phyloP scores from a whole-genome alignment of 176 grass and related monocot genomes.

The Lolium perenne region DNA sequence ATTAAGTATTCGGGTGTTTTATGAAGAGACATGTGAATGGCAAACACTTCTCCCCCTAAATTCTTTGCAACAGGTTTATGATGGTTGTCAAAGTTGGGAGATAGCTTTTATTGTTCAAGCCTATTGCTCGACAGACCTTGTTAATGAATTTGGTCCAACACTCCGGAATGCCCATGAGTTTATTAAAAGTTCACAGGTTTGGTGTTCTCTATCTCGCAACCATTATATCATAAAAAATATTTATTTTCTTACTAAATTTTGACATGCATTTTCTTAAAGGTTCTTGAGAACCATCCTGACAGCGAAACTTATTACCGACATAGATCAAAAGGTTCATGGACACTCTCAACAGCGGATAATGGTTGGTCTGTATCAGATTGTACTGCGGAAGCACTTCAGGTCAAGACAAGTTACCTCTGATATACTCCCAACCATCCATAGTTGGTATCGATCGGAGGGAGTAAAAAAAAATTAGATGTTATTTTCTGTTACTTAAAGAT shows the following conservation, averaged over 20 bases:
- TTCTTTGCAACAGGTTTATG: slow-evolving; percentile 42
- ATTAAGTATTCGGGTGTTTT: not conserved
- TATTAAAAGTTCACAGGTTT: slow-evolving; percentile 65
- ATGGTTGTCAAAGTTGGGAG: slow-evolving; percentile 79
- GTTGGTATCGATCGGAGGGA: too few species aligned
- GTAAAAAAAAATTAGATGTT: not conserved
- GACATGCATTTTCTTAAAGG: slow-evolving; percentile 22
- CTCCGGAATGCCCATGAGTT: slow-evolving; percentile 71
- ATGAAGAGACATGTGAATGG: not conserved
- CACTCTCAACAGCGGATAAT: slow-evolving; percentile 64
- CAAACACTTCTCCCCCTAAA: not conserved
- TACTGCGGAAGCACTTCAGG: slow-evolving; percentile 60
- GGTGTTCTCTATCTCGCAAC: not conserved
- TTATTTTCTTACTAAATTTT: not conserved
- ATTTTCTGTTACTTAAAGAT: not conserved
- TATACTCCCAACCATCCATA: not conserved
- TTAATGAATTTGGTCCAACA: slow-evolving; percentile 58
- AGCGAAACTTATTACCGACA: slow-evolving; percentile 51
- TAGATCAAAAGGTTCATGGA: slow-evolving; percentile 66
- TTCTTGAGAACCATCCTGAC: slow-evolving; percentile 51
- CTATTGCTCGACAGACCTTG: slow-evolving; percentile 61
- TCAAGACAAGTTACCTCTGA: slow-evolving; percentile 16
- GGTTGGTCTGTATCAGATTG: slow-evolving; percentile 63
- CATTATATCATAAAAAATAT: not conserved
- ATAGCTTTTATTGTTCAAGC: slow-evolving; percentile 80